Evolutionary conservation across 2,329 filamentous ascomycete genomes (phyloP).

Genomic region (Microcyclospora pomicola): DNA sequence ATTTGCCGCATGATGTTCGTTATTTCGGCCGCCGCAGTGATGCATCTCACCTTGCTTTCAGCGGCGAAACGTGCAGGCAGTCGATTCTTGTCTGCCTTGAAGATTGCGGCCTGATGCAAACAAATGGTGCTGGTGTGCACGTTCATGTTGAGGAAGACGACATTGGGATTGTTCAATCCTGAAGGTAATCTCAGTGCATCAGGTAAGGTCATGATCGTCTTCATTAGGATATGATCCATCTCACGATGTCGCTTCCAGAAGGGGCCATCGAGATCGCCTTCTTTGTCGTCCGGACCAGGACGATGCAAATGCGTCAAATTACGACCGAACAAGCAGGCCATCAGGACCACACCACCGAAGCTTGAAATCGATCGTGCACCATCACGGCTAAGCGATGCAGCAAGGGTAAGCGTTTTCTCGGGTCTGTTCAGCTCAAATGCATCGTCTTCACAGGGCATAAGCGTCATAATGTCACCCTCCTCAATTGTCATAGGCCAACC

Average conservation of each 20-base stretch:
- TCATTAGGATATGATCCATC: constrained; percentile 81
- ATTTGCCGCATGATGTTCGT: constrained; percentile 92
- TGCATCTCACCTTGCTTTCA: constrained; percentile 85
- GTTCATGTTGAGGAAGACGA: constrained; percentile 91
- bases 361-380: constrained; percentile 64
- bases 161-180: constrained; percentile 65
- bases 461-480: constrained; percentile 77
- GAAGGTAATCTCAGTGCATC: constrained; percentile 63
- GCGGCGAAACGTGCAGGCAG: constrained; percentile 63
- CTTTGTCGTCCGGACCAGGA: constrained; percentile 64
- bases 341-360: constrained; percentile 66
- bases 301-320: constrained; percentile 87
- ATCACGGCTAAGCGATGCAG: constrained; percentile 54
- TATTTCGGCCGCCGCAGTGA: constrained; percentile 86
- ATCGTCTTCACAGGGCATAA: constrained; percentile 71
- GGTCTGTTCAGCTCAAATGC: constrained; percentile 69
- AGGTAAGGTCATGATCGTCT: constrained; percentile 74
- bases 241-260: constrained; percentile 91
- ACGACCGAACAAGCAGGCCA: constrained; percentile 81
- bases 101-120: constrained; percentile 95
- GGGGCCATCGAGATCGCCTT: constrained; percentile 76
- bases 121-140: constrained; percentile 95
- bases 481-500: constrained; percentile 95
- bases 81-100: constrained; percentile 84
- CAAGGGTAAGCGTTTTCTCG: constrained; percentile 55